Evolutionary conservation across 31 red algal genomes (phyloP).

Genomic region (Odonthalia washingtoniensis): DNA sequence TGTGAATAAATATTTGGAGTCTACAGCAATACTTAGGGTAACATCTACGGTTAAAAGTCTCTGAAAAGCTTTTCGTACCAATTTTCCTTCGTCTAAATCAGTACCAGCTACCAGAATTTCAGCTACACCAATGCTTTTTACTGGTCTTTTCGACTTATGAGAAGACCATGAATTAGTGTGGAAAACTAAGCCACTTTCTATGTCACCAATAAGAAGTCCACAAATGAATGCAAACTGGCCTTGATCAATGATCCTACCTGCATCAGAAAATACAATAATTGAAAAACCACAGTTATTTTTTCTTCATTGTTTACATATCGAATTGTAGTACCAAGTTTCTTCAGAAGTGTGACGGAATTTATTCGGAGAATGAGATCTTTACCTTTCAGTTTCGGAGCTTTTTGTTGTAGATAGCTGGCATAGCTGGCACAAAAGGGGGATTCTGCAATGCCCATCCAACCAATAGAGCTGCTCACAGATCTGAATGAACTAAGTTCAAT

Average conservation of each 20-base stretch:
- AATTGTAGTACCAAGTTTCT: not conserved
- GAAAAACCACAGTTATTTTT: not conserved
- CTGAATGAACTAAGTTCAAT: not conserved
- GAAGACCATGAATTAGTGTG: not conserved
- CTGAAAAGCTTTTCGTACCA: not conserved
- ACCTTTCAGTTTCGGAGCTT: not conserved
- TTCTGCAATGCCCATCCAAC: slow-evolving; percentile 12
- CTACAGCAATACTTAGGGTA: not conserved
- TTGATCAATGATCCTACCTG: not conserved
- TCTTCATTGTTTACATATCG: not conserved
- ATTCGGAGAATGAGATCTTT: not conserved
- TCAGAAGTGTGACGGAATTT: not conserved
- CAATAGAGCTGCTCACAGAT: slow-evolving; percentile 3
- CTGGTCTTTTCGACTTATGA: not conserved
- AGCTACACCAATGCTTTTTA: no score
- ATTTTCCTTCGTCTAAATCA: no score
- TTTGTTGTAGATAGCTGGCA: no score
- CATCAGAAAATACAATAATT: not conserved
- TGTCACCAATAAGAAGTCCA: no score
- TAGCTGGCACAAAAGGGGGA: not conserved
- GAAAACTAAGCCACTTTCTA: no score
- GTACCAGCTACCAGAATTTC: no score
- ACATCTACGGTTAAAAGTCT: not conserved
- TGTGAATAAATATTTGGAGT: not conserved
- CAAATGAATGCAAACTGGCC: not conserved